These are phyloP conservation scores for Epichloe amarillans DNA, from an alignment of 2,329 filamentous ascomycete species.

Conservation along the genomic window DNA sequence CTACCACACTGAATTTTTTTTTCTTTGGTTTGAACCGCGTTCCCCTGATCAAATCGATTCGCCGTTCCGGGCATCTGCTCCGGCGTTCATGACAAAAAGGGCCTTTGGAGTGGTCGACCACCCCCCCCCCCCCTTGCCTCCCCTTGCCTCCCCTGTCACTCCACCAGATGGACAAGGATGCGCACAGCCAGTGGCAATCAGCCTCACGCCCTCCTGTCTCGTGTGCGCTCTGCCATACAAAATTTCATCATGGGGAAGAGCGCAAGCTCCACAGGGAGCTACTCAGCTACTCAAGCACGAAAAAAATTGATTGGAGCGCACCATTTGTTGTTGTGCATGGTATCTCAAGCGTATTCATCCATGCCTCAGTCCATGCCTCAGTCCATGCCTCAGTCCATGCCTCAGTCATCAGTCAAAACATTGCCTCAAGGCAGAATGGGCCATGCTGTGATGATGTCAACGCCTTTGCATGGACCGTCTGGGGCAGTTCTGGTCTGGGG, in stretches of 20 bases:
- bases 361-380: neutral
- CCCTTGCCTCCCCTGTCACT: neutral
- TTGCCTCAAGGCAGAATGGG: neutral
- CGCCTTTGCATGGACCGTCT: neutral
- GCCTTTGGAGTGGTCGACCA: neutral
- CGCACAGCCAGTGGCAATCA: slow-evolving; percentile 3
- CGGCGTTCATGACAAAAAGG: neutral
- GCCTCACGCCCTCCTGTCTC: slow-evolving; percentile 1
- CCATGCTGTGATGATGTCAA: neutral
- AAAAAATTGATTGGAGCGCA: neutral
- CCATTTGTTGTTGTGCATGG: neutral
- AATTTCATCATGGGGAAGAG: neutral
- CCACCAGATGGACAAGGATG: neutral
- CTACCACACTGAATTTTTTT: neutral
- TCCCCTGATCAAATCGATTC: neutral
- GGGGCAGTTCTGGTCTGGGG: neutral
- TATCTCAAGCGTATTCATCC: neutral
- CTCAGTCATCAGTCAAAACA: neutral
- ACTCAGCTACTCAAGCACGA: neutral
- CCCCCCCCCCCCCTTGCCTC: no score
- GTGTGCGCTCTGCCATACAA: neutral
- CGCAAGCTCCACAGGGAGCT: neutral
- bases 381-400: neutral
- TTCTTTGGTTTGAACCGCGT: neutral
- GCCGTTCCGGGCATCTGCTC: neutral